These are phyloP conservation scores for Cercophora samala DNA, from an alignment of 495 filamentous ascomycete genomes.

Conservation along the genomic window DNA sequence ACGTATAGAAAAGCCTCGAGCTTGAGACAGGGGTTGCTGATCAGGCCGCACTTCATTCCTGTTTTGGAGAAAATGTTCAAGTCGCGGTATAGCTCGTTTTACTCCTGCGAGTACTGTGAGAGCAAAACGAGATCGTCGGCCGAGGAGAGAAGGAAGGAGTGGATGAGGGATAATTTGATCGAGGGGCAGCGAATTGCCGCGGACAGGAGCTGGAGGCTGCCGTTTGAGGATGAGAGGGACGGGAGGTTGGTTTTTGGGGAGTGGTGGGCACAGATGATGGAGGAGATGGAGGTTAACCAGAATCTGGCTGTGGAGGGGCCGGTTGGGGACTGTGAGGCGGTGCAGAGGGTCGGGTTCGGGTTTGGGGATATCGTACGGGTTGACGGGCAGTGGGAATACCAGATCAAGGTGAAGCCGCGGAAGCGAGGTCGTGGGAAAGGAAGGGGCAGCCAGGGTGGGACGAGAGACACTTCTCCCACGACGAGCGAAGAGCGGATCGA, in stretches of 20 bases:
- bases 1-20: not conserved
- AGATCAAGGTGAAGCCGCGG: not conserved
- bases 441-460: not conserved
- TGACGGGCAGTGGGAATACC: not conserved
- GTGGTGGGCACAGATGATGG: not conserved
- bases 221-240: slow-evolving; percentile 3
- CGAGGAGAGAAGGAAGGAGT: not conserved
- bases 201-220: not conserved
- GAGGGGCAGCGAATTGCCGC: not conserved
- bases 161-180: not conserved
- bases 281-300: not conserved
- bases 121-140: not conserved
- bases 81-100: not conserved
- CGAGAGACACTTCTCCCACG: not conserved
- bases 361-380: not conserved
- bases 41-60: not conserved
- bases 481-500: not conserved
- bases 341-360: not conserved
- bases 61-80: not conserved
- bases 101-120: not conserved
- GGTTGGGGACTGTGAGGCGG: not conserved
- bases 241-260: not conserved
- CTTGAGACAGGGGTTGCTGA: not conserved
- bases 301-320: not conserved
- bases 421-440: not conserved